These are phyloP conservation scores for Ajuga reptans DNA, from an alignment of 305 asterid species.

Conservation along the genomic window DNA sequence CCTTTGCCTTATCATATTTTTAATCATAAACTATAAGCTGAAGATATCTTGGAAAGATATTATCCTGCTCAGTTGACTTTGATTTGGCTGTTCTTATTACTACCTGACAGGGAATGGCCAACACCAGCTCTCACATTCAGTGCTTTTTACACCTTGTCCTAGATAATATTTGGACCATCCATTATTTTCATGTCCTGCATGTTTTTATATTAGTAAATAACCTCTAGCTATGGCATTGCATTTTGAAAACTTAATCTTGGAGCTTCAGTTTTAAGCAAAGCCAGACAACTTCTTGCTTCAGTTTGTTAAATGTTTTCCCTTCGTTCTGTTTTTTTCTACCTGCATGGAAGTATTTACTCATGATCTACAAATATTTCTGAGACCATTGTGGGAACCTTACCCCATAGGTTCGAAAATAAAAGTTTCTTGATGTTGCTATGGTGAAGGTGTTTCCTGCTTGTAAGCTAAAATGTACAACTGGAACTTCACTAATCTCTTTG, in stretches of 20 bases:
- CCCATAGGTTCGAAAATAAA: not conserved
- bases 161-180: not conserved
- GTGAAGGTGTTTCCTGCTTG: not conserved
- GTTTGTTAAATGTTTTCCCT: not conserved
- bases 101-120: not conserved
- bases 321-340: not conserved
- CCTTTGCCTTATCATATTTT: not conserved
- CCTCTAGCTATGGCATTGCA: slow-evolving; percentile 2
- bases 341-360: not conserved
- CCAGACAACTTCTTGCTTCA: not conserved
- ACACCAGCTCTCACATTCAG: not conserved
- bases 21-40: not conserved
- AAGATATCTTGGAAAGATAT: not conserved
- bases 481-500: not conserved
- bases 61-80: not conserved
- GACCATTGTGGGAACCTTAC: not conserved
- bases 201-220: not conserved
- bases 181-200: not conserved
- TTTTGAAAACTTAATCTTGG: not conserved
- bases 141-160: not conserved
- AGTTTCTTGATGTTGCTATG: not conserved
- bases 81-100: not conserved
- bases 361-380: not conserved
- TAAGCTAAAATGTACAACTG: not conserved
- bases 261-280: not conserved